Evolutionary conservation across 129 eudicot genomes (phyloP).

Genomic region (Flaveria brownii): DNA sequence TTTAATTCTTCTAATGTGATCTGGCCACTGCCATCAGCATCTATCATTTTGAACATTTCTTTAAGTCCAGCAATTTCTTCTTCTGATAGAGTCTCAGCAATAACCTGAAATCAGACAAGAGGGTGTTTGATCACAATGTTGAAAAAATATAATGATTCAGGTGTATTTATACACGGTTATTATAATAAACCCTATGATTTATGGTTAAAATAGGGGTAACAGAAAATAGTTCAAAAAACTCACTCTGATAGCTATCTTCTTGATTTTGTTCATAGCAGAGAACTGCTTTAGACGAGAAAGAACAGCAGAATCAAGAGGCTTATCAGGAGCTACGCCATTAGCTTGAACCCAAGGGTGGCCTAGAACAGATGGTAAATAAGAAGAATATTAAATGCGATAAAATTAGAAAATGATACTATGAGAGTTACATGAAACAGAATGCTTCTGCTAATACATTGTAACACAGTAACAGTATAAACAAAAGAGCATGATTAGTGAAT

Average conservation of each 20-base stretch:
- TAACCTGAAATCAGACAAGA: conserved; percentile 53
- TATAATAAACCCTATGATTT: neutral
- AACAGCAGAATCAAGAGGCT: conserved; percentile 96
- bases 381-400: neutral
- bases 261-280: conserved; percentile 88
- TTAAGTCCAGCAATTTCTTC: conserved; percentile 95
- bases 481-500: conserved; percentile 15
- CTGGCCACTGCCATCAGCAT: conserved; percentile 75
- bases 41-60: conserved; percentile 93
- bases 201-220: neutral
- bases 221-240: conserved; percentile 23
- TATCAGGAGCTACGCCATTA: conserved; percentile 84
- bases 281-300: conserved; percentile 85
- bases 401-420: neutral
- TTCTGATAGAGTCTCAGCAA: conserved; percentile 87
- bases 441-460: conserved; percentile 8
- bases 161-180: neutral
- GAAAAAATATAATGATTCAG: neutral
- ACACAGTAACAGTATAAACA: neutral
- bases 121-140: conserved; percentile 13
- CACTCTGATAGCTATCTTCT: conserved; percentile 93
- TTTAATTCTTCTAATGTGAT: conserved; percentile 85
- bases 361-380: conserved; percentile 26
- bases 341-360: conserved; percentile 95
- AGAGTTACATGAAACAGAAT: conserved; percentile 19